Conservation (phyloP, 129 eudicot species). For the Flaveria bidentis region DNA sequence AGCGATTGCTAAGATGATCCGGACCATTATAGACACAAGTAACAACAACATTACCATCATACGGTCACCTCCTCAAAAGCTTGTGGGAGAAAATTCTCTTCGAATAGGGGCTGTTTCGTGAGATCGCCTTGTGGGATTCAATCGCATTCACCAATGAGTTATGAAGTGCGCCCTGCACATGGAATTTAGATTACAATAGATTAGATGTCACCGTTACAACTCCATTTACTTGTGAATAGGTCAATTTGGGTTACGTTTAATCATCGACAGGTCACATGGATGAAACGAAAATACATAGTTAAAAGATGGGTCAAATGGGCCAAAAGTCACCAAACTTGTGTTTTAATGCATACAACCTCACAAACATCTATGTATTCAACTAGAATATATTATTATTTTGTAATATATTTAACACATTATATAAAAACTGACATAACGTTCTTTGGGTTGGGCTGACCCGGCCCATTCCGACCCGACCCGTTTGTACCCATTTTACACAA, state of each 20-base stretch:
- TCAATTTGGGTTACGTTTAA: not conserved
- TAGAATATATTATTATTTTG: not conserved
- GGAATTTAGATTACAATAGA: not conserved
- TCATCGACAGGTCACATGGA: too few relatives aligned
- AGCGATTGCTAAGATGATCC: conserved; percentile 1
- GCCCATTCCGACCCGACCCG: not conserved
- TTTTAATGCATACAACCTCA: not conserved
- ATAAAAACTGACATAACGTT: not conserved
- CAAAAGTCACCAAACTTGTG: conserved; percentile 4
- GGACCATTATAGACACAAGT: conserved; percentile 13
- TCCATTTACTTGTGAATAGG: not conserved
- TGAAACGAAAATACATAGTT: not conserved
- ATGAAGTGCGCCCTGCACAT: conserved; percentile 64
- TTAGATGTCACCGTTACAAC: not conserved
- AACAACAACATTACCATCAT: conserved; percentile 52
- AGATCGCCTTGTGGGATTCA: conserved; percentile 63
- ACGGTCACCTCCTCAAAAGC: conserved; percentile 72
- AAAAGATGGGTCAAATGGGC: not conserved
- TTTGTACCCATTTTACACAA: not conserved
- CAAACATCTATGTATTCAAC: not conserved
- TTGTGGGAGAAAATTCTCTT: conserved; percentile 76
- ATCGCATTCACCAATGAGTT: conserved; percentile 60
- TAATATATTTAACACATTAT: not conserved
- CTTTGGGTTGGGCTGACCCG: not conserved
- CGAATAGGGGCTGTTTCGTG: conserved; percentile 78